Conservation (phyloP, 495 filamentous ascomycete genomes). For the Neurospora sp. region DNA sequence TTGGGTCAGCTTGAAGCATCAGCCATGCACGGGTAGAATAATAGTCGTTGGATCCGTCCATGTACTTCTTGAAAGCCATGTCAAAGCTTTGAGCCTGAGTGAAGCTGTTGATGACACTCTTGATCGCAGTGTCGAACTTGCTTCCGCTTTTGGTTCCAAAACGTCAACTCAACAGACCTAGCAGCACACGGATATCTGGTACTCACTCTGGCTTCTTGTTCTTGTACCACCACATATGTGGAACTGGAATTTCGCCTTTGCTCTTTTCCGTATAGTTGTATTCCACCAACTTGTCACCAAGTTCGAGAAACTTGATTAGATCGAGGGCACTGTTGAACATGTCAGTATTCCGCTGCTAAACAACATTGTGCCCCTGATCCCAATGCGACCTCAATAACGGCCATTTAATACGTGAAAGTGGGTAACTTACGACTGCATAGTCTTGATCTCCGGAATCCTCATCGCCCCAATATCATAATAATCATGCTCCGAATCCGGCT, state of each 20-base stretch:
- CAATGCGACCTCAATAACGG: neutral
- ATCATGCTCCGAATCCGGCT: constrained; percentile 13
- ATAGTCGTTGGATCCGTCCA: neutral
- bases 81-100: neutral
- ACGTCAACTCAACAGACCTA: neutral
- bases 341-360: neutral
- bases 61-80: neutral
- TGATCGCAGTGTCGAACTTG: neutral
- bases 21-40: constrained; percentile 6
- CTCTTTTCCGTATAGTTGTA: constrained; percentile 1
- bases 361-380: neutral
- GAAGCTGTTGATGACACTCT: neutral
- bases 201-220: neutral
- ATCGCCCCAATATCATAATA: constrained; percentile 39
- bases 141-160: neutral
- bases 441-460: constrained; percentile 25
- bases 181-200: neutral
- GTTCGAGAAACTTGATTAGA: neutral
- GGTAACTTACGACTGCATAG: constrained; percentile 12
- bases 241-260: neutral
- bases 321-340: neutral
- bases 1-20: neutral
- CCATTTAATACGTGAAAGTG: neutral
- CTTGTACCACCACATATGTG: neutral
- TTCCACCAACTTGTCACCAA: neutral